phyloP scores from a whole-genome alignment of 495 filamentous ascomycete genomes.

The Astrothelium subdiscretum region DNA sequence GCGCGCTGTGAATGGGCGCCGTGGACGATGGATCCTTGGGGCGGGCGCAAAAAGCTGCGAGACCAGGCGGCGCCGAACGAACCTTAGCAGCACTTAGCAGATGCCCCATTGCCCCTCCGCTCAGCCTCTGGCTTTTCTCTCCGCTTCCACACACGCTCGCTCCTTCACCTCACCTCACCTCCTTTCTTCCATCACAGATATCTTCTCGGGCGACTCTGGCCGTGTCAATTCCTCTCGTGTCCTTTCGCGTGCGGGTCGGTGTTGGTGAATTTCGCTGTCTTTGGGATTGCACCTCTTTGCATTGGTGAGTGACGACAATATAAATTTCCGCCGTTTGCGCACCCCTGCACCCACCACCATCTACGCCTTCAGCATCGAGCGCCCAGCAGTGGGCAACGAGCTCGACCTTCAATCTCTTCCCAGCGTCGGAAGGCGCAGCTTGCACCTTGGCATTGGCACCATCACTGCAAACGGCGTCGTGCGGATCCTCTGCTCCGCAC shows the following conservation, averaged over 20 bases:
- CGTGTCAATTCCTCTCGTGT: not conserved
- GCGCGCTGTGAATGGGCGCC: not conserved
- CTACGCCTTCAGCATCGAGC: not conserved
- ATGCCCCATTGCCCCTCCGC: not conserved
- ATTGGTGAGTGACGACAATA: not conserved
- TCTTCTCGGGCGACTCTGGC: too few relatives aligned
- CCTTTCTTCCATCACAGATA: not conserved
- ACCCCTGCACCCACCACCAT: not conserved
- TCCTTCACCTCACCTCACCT: not conserved
- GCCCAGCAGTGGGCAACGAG: not conserved
- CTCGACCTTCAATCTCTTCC: not conserved
- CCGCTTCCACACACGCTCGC: not conserved
- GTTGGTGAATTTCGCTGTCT: constrained; percentile 3
- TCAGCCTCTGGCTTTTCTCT: constrained; percentile 3
- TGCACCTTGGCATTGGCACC: not conserved
- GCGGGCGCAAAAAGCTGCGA: not conserved
- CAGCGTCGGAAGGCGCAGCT: not conserved
- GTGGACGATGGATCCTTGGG: not conserved
- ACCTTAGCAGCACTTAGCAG: not conserved
- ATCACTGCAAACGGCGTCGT: not conserved
- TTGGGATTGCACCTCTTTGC: constrained; percentile 3
- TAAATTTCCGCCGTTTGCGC: not conserved
- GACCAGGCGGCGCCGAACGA: not conserved
- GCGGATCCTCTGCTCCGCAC: not conserved
- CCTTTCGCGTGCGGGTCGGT: constrained; percentile 1